phyloP scores from a whole-genome alignment of 257 asterid genomes.

The Penstemon newberryi region DNA sequence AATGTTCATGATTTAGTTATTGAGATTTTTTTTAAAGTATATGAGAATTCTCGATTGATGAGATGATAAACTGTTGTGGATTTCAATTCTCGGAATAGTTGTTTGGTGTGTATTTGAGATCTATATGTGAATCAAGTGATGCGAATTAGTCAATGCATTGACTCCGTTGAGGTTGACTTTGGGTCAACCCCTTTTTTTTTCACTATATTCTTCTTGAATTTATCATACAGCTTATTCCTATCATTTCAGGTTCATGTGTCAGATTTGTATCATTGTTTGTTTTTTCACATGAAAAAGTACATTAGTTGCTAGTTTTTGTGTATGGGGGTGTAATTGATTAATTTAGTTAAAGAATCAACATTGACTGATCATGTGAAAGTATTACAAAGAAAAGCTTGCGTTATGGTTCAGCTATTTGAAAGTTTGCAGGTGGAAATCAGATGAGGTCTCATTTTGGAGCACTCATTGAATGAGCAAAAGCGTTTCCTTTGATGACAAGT shows the following conservation, averaged over 20 bases:
- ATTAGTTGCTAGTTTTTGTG: background rate
- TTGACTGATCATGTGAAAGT: background rate
- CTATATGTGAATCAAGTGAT: background rate
- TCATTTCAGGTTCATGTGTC: slow-evolving; percentile 5
- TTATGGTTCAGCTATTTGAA: slow-evolving; percentile 6
- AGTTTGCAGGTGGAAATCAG: background rate
- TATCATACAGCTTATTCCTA: background rate
- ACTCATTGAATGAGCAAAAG: background rate
- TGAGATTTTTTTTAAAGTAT: background rate
- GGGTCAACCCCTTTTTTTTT: background rate
- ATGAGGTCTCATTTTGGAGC: background rate
- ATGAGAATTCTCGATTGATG: slow-evolving; percentile 20
- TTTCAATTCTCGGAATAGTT: slow-evolving; percentile 11
- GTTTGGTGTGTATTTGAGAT: slow-evolving; percentile 1
- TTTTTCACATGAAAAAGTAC: background rate
- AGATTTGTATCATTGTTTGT: background rate
- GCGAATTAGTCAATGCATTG: slow-evolving; percentile 14
- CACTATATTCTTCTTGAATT: background rate
- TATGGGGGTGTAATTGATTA: slow-evolving; percentile 1
- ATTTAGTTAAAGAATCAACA: slow-evolving; percentile 10
- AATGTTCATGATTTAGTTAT: too few species aligned
- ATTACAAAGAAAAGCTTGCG: background rate
- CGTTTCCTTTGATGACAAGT: slow-evolving; percentile 8
- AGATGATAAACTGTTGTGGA: slow-evolving; percentile 21
- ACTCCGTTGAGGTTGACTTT: slow-evolving; percentile 22